Conservation (phyloP, 2,329 filamentous ascomycete genomes). For the Penicillium thymicola region DNA sequence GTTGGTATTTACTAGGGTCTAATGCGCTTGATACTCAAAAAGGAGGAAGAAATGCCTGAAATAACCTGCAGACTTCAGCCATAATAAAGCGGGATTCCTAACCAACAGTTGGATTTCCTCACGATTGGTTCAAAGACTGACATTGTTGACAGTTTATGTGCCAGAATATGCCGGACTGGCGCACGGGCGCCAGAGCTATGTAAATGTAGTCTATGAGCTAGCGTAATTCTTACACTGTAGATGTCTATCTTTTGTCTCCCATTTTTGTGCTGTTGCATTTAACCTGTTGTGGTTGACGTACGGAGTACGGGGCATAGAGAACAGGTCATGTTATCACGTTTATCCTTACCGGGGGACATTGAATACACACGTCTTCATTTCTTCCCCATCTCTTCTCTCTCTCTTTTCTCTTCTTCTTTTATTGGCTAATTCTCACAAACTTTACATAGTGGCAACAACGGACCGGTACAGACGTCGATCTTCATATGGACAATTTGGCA, state of each 20-base stretch:
- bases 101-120: background rate
- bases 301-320: background rate
- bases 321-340: background rate
- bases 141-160: background rate
- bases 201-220: background rate
- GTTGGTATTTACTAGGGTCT: background rate
- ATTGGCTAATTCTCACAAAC: background rate
- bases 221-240: background rate
- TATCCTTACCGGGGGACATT: background rate
- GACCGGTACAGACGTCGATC: background rate
- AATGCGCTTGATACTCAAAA: background rate
- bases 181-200: background rate
- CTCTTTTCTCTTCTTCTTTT: background rate
- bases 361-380: background rate
- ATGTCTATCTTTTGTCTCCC: background rate
- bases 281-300: background rate
- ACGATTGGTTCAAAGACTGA: background rate
- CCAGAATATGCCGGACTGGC: background rate
- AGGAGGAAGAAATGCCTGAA: background rate
- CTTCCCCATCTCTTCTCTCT: background rate
- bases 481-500: background rate
- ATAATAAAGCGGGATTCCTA: background rate
- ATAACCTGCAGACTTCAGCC: background rate
- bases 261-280: background rate
- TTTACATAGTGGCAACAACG: background rate